These are phyloP conservation scores for Glonium stellatum DNA, from an alignment of 495 filamentous ascomycete species.

Conservation along the genomic window DNA sequence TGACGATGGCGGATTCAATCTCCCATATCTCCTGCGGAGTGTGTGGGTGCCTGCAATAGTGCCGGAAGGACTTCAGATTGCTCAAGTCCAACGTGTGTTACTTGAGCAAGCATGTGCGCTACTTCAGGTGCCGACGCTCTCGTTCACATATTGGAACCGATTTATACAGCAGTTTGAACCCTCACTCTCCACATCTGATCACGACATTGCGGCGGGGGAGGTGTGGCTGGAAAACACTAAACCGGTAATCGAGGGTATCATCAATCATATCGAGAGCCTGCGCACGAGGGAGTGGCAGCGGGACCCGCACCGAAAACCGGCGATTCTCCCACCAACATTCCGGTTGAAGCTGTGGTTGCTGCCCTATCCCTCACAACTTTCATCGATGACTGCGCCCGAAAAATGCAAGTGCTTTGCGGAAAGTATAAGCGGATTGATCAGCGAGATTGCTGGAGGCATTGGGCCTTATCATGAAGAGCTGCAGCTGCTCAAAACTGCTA, in stretches of 20 bases:
- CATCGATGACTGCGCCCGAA: neutral
- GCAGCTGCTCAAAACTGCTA: neutral
- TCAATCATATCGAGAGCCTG: constrained; percentile 10
- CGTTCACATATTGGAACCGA: neutral
- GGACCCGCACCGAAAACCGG: constrained; percentile 9
- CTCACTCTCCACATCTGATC: neutral
- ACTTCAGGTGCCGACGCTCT: neutral
- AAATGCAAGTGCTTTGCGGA: constrained; percentile 14
- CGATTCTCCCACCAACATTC: constrained; percentile 28
- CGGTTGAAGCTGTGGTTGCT: constrained; percentile 29
- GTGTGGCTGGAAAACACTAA: constrained; percentile 9
- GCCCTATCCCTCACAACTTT: constrained; percentile 21
- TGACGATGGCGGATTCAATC: neutral
- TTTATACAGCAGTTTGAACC: constrained; percentile 4
- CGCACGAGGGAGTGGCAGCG: constrained; percentile 21
- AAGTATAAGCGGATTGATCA: constrained; percentile 1
- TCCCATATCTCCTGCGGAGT: neutral
- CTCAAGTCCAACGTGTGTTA: neutral
- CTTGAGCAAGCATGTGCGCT: neutral
- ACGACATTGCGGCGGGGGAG: neutral
- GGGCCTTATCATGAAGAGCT: constrained; percentile 13
- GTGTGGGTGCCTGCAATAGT: neutral
- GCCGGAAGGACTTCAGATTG: neutral
- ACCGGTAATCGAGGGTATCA: constrained; percentile 24
- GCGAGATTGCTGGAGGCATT: neutral